Conservation (phyloP, 169 alveolate genomes). For the Cryptosporidium sp. region DNA sequence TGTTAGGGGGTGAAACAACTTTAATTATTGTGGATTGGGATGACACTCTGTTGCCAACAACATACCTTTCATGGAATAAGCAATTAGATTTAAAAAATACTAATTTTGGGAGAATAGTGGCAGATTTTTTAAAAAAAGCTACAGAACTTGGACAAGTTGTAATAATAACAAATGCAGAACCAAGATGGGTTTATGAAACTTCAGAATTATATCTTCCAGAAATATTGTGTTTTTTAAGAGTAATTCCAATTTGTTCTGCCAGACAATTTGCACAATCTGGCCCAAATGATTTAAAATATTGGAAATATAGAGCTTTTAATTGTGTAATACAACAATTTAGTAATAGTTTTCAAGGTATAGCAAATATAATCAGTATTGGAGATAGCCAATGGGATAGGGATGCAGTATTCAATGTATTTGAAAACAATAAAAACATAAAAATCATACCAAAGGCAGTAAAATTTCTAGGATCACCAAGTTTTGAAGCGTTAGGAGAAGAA, state of each 20-base stretch:
- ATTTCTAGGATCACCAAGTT: conserved; percentile 21
- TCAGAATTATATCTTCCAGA: conserved; percentile 64
- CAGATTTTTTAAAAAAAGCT: conserved; percentile 38
- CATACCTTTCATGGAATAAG: conserved; percentile 61
- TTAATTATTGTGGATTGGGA: conserved; percentile 78
- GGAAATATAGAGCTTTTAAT: conserved; percentile 74
- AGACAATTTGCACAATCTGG: conserved; percentile 48
- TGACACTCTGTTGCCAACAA: conserved; percentile 75
- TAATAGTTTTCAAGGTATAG: conserved; percentile 13
- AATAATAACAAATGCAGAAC: conserved; percentile 76
- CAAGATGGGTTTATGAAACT: conserved; percentile 77
- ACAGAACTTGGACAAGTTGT: conserved; percentile 59
- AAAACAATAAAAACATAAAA: conserved; percentile 28
- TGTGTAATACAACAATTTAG: conserved; percentile 45
- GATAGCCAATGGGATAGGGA: conserved; percentile 75
- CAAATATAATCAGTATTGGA: conserved; percentile 56
- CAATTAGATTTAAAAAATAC: conserved; percentile 18
- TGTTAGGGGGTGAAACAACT: conserved; percentile 56
- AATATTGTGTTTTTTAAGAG: conserved; percentile 23
- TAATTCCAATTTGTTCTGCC: conserved; percentile 72
- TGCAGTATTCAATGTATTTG: conserved; percentile 67
- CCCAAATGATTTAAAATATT: conserved; percentile 26
- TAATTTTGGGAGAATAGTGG: conserved; percentile 39
- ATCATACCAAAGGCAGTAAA: conserved; percentile 62
- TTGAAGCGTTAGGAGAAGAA: conserved; percentile 48